phyloP scores from a whole-genome alignment of 306 rosid species.

The Dalbergia oliveri region DNA sequence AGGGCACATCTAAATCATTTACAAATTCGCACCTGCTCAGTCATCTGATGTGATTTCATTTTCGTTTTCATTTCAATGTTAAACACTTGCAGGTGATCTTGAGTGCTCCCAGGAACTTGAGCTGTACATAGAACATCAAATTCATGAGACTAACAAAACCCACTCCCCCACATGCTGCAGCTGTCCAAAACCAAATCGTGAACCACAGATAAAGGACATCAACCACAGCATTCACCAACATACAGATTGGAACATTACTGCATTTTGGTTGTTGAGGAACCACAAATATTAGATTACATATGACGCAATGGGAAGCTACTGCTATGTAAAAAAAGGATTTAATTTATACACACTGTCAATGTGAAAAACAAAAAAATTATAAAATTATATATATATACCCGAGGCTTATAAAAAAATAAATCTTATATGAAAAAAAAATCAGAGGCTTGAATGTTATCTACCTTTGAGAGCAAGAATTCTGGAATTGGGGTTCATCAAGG shows the following conservation, averaged over 20 bases:
- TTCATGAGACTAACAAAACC: slow-evolving; percentile 17
- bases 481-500: slow-evolving; percentile 68
- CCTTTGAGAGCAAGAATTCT: slow-evolving; percentile 77
- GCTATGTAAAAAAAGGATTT: background rate
- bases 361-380: background rate
- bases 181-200: background rate
- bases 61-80: slow-evolving; percentile 66
- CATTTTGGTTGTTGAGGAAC: background rate
- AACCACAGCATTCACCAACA: background rate
- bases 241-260: background rate
- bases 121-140: slow-evolving; percentile 49
- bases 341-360: too few relatives aligned
- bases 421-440: background rate
- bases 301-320: background rate
- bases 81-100: slow-evolving; percentile 71
- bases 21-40: slow-evolving; percentile 60
- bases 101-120: slow-evolving; percentile 68
- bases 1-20: background rate
- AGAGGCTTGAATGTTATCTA: slow-evolving; percentile 49
- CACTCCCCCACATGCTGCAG: background rate
- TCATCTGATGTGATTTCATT: slow-evolving; percentile 72
- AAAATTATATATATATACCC: too few relatives aligned
- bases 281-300: background rate
- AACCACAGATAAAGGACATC: slow-evolving; percentile 2
- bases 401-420: too few relatives aligned